Base-by-base conservation (phyloP, 768 basidiomycete genomes). In the Strobilomyces echinocephalus region DNA sequence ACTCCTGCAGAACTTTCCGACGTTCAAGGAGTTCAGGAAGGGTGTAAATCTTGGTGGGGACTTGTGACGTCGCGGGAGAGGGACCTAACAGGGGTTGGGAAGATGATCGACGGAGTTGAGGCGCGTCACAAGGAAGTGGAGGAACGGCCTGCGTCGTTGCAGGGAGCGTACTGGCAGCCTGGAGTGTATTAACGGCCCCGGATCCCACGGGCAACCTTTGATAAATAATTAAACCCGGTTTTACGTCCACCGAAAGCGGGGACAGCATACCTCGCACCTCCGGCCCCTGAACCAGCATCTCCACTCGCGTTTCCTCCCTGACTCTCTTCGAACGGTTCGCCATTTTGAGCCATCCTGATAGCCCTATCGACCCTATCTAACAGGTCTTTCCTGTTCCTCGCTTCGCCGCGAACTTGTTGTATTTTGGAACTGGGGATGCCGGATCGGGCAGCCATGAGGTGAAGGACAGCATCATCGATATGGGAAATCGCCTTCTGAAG, bases 401-500 rank as follows among this genome's bases (percentile, higher is more conserved):
- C 66, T 58, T 65, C 67, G 10, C 57, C 60, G 30, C 64, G 64
- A 20, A 69, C 64, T 49, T 69, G 62, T 34, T 69, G 65, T 39
- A 67, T 67, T 38, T 60, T 69, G 48, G 65, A 60, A 52, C 52
- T 67, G 6, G 66, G 65, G 31, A 69, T 64, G 35, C 65, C 67
- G 10, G 67, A 67, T 69, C 67, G 57, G 49, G 67, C 66, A 40
- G 66, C 66, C 63, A 67, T 57, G 4, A 67, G 48, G 50, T 60
- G 57, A 33, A 67, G 67, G 36, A 67, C 63, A 11, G 65, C 67
- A 57, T 69, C 62, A 42, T 67, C 66, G n/a, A 67, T 67, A 35
- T 59, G 67, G 48, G 67, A 62, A 52, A 67, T 67, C 52, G 66
- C 67, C 55, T 60, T 67, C 45, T 69, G 66, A 46, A 67, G 62